These are phyloP conservation scores for Durusdinium trenchii DNA, from an alignment of 73 alveolate species.

Conservation along the genomic window DNA sequence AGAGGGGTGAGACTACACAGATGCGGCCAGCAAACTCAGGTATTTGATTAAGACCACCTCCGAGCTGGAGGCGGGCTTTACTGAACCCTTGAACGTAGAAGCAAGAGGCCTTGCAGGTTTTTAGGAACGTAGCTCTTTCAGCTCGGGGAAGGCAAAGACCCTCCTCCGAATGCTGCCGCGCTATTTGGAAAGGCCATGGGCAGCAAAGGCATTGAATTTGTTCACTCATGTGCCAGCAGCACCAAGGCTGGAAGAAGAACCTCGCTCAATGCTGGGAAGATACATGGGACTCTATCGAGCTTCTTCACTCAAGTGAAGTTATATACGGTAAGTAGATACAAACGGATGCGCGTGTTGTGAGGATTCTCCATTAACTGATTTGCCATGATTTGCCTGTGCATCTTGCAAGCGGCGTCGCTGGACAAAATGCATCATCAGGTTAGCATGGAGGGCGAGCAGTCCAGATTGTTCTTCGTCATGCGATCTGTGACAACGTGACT, in stretches of 20 bases:
- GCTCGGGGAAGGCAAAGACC: constrained; percentile 11
- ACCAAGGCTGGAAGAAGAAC: constrained; percentile 54
- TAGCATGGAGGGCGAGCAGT: constrained; percentile 52
- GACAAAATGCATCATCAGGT: neutral
- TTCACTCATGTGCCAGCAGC: neutral
- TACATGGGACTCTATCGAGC: constrained; percentile 76
- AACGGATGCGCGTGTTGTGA: neutral
- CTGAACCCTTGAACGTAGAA: too few species aligned
- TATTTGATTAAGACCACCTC: constrained; percentile 57
- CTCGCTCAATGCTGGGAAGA: constrained; percentile 51
- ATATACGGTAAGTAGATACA: neutral
- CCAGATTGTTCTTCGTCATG: constrained; percentile 59
- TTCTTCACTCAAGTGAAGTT: neutral
- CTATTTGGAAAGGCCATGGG: constrained; percentile 27
- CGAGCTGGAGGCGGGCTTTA: constrained; percentile 71
- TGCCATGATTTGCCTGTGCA: neutral
- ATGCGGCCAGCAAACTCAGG: neutral
- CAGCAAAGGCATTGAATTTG: neutral
- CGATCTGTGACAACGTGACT: constrained; percentile 81
- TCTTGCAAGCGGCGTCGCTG: neutral
- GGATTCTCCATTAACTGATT: neutral
- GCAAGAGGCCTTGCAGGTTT: too few species aligned
- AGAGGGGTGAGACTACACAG: neutral
- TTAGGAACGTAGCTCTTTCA: neutral
- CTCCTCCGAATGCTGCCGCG: constrained; percentile 40